Evolutionary conservation across 768 basidiomycete species (phyloP).

Genomic region (Rhizopogon vulgaris): DNA sequence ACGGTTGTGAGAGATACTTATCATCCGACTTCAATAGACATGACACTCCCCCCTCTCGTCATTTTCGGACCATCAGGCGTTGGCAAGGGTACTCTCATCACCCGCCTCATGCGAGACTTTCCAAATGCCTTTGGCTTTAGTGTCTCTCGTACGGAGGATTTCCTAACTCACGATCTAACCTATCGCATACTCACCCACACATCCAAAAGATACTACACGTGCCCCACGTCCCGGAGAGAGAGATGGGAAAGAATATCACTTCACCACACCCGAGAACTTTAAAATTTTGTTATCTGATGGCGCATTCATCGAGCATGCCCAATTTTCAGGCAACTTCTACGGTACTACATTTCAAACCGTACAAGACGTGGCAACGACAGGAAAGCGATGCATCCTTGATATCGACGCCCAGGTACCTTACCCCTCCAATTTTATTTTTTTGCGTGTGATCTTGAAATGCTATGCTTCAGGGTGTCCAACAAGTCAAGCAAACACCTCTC

Average conservation of each 20-base stretch:
- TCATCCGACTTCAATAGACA: not conserved
- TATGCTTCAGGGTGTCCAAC: slow-evolving; percentile 71
- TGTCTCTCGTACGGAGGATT: slow-evolving; percentile 69
- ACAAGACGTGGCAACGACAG: slow-evolving; percentile 54
- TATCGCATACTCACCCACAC: not conserved
- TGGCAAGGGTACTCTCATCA: slow-evolving; percentile 88
- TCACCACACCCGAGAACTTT: slow-evolving; percentile 70
- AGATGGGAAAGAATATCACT: slow-evolving; percentile 84
- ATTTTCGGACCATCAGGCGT: slow-evolving; percentile 91
- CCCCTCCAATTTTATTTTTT: not conserved
- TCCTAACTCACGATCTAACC: slow-evolving; percentile 6
- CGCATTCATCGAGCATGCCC: slow-evolving; percentile 91
- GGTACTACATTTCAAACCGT: slow-evolving; percentile 87
- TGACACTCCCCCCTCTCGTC: slow-evolving; percentile 53
- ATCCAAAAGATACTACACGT: slow-evolving; percentile 77
- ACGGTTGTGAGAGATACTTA: not conserved
- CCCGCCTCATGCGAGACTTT: slow-evolving; percentile 70
- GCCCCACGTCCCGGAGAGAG: slow-evolving; percentile 74
- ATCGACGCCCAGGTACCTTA: slow-evolving; percentile 89
- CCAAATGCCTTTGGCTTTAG: slow-evolving; percentile 89
- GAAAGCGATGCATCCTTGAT: slow-evolving; percentile 85
- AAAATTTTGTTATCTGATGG: slow-evolving; percentile 55
- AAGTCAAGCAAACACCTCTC: slow-evolving; percentile 78
- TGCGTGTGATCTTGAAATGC: not conserved
- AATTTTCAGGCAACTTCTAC: slow-evolving; percentile 90